Evolutionary conservation across 148 eudicot species (phyloP).

Genomic region (Nyssa sinensis): DNA sequence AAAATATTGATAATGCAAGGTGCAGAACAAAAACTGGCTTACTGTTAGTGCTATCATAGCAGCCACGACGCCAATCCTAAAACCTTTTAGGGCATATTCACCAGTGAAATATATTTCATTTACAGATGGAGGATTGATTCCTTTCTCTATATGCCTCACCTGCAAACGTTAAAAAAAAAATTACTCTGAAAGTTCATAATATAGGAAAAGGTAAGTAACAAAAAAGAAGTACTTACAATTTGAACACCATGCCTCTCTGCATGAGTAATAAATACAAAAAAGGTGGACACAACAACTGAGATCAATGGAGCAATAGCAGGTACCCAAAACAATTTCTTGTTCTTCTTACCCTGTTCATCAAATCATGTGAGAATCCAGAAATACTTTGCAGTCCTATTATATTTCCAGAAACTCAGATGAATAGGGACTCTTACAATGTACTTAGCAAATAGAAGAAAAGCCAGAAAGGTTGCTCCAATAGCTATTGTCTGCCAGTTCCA

Average conservation of each 20-base stretch:
- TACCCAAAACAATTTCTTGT: conserved; percentile 58
- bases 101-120: conserved; percentile 44
- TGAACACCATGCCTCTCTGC: conserved; percentile 63
- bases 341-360: conserved; percentile 53
- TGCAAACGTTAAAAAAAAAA: neutral
- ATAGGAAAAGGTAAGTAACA: neutral
- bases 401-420: neutral
- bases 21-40: neutral
- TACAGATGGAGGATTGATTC: conserved; percentile 58
- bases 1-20: neutral
- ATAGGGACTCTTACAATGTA: conserved; percentile 46
- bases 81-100: conserved; percentile 31
- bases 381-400: neutral
- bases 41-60: conserved; percentile 54
- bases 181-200: neutral
- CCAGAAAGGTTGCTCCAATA: conserved; percentile 30
- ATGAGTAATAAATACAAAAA: conserved; percentile 56
- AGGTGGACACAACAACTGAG: conserved; percentile 49
- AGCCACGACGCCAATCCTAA: conserved; percentile 40
- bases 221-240: conserved; percentile 30
- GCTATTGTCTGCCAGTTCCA: conserved; percentile 50
- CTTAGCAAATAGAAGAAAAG: conserved; percentile 37
- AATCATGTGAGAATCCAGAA: conserved; percentile 6
- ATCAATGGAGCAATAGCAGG: conserved; percentile 58
- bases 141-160: conserved; percentile 62